A percentile compares a stretch with the other conserved stretches of the same genome.
phyloP scores from a whole-genome alignment of 2,329 filamentous ascomycete species.

The Fusarium albidum region DNA sequence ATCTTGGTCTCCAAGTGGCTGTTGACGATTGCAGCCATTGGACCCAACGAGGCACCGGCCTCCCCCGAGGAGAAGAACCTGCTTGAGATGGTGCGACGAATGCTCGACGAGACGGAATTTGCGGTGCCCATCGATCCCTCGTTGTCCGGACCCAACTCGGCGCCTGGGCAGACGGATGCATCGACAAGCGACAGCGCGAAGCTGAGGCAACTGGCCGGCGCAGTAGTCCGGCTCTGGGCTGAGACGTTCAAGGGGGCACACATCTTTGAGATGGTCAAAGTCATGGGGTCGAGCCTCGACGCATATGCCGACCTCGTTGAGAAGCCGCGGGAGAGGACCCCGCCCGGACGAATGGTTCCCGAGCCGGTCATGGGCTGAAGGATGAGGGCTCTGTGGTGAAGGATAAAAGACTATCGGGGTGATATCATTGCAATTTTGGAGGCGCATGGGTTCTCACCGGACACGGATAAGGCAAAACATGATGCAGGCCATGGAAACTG shows the following conservation, averaged over 20 bases:
- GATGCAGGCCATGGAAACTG: constrained; percentile 3
- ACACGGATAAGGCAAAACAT: not conserved
- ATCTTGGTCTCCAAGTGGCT: constrained; percentile 69
- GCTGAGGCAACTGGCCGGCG: constrained; percentile 63
- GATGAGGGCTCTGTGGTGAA: not conserved
- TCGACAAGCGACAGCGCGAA: constrained; percentile 58
- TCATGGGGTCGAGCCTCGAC: constrained; percentile 65
- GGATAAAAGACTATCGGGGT: not conserved
- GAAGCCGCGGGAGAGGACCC: constrained; percentile 59
- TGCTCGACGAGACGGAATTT: constrained; percentile 70
- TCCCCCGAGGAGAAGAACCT: constrained; percentile 63
- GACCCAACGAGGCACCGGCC: constrained; percentile 57
- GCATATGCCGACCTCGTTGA: constrained; percentile 65
- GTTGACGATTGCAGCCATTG: constrained; percentile 61
- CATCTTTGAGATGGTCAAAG: constrained; percentile 67
- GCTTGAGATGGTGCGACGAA: constrained; percentile 63
- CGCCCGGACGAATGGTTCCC: constrained; percentile 31
- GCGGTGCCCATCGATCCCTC: constrained; percentile 67
- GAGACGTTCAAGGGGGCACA: constrained; percentile 69
- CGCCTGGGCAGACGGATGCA: constrained; percentile 51
- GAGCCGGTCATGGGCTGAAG: constrained; percentile 34
- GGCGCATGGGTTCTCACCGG: constrained; percentile 21
- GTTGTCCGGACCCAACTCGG: constrained; percentile 51
- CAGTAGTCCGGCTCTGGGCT: constrained; percentile 67
- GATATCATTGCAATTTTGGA: constrained; percentile 8